These are phyloP conservation scores for Fusarium sacchari DNA, from an alignment of 2,329 filamentous ascomycete species.

Conservation along the genomic window DNA sequence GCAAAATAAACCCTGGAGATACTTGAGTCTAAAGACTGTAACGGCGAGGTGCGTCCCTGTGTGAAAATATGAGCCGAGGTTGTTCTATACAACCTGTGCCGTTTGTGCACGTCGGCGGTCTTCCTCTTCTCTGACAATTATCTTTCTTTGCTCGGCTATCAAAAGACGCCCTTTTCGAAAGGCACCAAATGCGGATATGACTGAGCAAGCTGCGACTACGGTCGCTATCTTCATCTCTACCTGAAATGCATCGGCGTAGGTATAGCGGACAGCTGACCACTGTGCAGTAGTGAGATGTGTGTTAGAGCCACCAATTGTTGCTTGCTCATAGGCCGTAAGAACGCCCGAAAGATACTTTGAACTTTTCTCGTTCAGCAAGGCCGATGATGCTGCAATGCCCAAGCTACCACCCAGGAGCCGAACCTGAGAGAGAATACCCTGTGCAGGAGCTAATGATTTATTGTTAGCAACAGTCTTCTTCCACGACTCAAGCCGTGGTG, in stretches of 20 bases:
- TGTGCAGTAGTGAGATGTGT: constrained; percentile 43
- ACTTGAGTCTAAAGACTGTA: neutral
- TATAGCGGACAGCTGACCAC: constrained; percentile 47
- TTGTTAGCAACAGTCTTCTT: constrained; percentile 27
- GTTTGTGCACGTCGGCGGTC: constrained; percentile 23
- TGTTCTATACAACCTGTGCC: neutral
- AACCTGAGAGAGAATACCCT: constrained; percentile 62
- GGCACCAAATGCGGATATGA: constrained; percentile 53
- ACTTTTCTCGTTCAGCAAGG: constrained; percentile 52
- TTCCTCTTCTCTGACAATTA: constrained; percentile 27
- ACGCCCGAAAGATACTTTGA: constrained; percentile 43
- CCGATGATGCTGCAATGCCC: constrained; percentile 63
- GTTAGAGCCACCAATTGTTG: constrained; percentile 37
- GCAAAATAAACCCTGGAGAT: neutral
- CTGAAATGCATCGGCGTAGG: constrained; percentile 57
- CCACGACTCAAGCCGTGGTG: neutral
- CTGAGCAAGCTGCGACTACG: constrained; percentile 52
- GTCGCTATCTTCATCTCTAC: constrained; percentile 59
- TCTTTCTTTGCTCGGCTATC: constrained; percentile 35
- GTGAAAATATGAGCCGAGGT: neutral
- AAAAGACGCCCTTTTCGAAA: constrained; percentile 46
- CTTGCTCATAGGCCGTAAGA: constrained; percentile 44
- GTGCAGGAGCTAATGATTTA: constrained; percentile 55
- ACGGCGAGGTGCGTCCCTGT: neutral
- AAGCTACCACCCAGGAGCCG: constrained; percentile 64